Percentiles rank a stretch among this genome's conserved stretches.
Conservation (phyloP, 257 asterid species). For the Echium plantagineum region DNA sequence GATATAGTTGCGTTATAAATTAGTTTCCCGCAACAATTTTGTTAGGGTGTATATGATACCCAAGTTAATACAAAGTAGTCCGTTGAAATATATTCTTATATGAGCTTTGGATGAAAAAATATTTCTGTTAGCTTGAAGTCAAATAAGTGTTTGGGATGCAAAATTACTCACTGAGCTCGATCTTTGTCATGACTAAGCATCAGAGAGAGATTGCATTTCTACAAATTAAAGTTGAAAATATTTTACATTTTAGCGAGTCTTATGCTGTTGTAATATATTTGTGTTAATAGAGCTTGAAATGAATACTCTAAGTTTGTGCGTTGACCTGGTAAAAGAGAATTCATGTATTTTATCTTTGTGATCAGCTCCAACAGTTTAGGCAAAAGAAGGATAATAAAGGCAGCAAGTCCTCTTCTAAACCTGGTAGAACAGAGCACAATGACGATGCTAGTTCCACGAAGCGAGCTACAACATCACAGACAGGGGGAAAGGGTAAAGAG, state of each 20-base stretch:
- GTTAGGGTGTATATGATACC: not conserved
- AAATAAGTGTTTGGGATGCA: too few relatives aligned
- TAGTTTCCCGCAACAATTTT: not conserved
- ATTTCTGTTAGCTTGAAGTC: too few relatives aligned
- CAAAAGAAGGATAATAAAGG: slow-evolving; percentile 85
- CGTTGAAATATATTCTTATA: too few relatives aligned
- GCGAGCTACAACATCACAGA: slow-evolving; percentile 20
- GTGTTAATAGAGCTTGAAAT: too few relatives aligned
- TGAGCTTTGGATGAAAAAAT: too few relatives aligned
- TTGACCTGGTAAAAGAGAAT: not conserved
- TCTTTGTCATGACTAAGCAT: too few relatives aligned
- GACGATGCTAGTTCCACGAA: slow-evolving; percentile 20
- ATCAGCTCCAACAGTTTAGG: slow-evolving; percentile 90
- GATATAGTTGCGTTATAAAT: not conserved
- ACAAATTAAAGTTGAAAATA: too few relatives aligned
- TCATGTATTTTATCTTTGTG: slow-evolving; percentile 3
- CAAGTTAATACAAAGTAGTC: not conserved
- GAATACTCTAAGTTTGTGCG: too few relatives aligned
- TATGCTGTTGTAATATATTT: too few relatives aligned
- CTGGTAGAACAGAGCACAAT: slow-evolving; percentile 51
- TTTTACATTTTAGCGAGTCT: too few relatives aligned
- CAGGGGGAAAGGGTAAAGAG: slow-evolving; percentile 34
- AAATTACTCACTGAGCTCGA: too few relatives aligned
- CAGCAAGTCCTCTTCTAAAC: slow-evolving; percentile 44
- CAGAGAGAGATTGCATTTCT: too few relatives aligned